Evolutionary conservation across 1,284 basidiomycete species (phyloP).

Genomic region (Microstroma glucosiphilum): DNA sequence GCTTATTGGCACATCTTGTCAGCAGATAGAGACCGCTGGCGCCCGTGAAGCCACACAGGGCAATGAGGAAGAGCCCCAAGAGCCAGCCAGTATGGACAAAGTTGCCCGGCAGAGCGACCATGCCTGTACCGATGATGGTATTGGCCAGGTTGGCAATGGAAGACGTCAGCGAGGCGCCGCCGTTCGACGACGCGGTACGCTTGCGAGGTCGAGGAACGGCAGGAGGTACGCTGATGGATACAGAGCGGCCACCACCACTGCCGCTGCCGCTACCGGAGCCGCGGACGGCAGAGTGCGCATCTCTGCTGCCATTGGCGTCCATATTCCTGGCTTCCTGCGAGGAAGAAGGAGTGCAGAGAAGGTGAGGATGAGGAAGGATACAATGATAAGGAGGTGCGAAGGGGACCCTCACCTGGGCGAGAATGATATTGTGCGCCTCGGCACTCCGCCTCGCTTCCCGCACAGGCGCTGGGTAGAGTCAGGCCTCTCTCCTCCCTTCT

Average conservation of each 20-base stretch:
- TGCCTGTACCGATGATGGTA: conserved; percentile 48
- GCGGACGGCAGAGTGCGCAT: too few species aligned
- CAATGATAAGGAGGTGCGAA: too few species aligned
- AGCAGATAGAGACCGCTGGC: conserved; percentile 85
- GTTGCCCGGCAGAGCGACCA: conserved; percentile 51
- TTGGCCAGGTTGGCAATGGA: conserved; percentile 50
- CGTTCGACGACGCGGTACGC: not conserved
- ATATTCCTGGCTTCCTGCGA: too few species aligned
- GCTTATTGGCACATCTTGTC: conserved; percentile 75
- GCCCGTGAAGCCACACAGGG: conserved; percentile 74
- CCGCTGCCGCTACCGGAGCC: too few species aligned
- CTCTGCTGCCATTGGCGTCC: too few species aligned
- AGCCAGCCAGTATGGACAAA: conserved; percentile 52
- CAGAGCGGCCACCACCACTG: not conserved
- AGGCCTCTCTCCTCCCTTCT: too few species aligned
- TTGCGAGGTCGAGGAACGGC: conserved; percentile 1
- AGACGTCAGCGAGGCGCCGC: conserved; percentile 20
- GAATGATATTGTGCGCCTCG: too few species aligned
- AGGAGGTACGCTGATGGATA: conserved; percentile 2
- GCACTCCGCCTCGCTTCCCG: too few species aligned
- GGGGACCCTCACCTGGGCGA: too few species aligned
- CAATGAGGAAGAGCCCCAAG: conserved; percentile 75
- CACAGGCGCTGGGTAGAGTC: too few species aligned
- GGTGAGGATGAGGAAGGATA: too few species aligned
- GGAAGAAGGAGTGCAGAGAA: too few species aligned